phyloP scores from a whole-genome alignment of 805 yeast genomes.

The Suhomyces canberraensis region DNA sequence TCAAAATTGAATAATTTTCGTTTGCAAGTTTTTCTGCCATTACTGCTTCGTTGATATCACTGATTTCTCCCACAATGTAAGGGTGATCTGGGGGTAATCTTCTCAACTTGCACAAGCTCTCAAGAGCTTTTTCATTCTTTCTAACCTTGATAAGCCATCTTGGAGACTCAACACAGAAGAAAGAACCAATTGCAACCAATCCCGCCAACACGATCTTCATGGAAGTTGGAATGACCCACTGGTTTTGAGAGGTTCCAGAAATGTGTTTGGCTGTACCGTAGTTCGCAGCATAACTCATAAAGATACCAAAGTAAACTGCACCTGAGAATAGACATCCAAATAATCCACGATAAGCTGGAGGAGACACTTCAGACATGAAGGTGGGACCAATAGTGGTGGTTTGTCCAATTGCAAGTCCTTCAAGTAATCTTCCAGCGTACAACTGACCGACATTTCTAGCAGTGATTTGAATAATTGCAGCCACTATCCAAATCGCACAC shows the following conservation, averaged over 20 bases:
- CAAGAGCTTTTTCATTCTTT: constrained; percentile 37
- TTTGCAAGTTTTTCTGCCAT: constrained; percentile 29
- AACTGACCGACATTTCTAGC: constrained; percentile 46
- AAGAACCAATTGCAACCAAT: constrained; percentile 38
- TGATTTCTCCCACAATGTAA: constrained; percentile 47
- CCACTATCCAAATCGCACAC: constrained; percentile 35
- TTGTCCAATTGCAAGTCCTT: constrained; percentile 57
- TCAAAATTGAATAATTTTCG: constrained; percentile 9
- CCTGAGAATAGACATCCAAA: constrained; percentile 55
- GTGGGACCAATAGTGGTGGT: constrained; percentile 56
- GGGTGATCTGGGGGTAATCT: constrained; percentile 46
- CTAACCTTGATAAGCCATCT: constrained; percentile 49
- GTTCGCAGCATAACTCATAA: constrained; percentile 47
- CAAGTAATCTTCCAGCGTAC: constrained; percentile 53
- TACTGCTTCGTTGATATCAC: constrained; percentile 49
- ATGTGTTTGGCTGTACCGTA: constrained; percentile 52
- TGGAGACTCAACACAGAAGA: constrained; percentile 48
- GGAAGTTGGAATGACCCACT: constrained; percentile 54
- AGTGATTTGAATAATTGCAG: constrained; percentile 48
- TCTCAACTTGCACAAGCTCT: constrained; percentile 42
- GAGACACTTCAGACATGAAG: constrained; percentile 52
- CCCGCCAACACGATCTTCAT: constrained; percentile 49
- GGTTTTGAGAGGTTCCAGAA: constrained; percentile 30
- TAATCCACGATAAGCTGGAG: constrained; percentile 50
- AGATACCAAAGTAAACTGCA: constrained; percentile 54